A percentile compares a stretch with the other conserved stretches of the same genome.
These are phyloP conservation scores for Neurospora sp. DNA, from an alignment of 495 filamentous ascomycete species.

Conservation along the genomic window DNA sequence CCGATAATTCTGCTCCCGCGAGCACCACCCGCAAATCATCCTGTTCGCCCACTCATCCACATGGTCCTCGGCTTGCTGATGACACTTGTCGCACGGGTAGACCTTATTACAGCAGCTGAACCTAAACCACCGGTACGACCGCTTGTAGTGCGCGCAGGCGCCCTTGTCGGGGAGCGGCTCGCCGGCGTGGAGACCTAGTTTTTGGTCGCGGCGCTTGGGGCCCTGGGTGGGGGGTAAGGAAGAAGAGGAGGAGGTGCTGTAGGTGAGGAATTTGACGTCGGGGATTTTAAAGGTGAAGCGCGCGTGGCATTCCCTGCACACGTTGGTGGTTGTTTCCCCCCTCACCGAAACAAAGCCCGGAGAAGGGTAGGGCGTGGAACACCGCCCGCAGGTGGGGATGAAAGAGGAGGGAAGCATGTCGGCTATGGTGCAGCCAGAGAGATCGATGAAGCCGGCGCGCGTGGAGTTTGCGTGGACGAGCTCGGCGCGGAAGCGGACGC, in stretches of 20 bases:
- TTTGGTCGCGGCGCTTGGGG: constrained; percentile 53
- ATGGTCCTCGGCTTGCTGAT: constrained; percentile 19
- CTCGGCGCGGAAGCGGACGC: constrained; percentile 61
- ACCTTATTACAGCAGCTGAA: constrained; percentile 50
- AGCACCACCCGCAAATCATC: constrained; percentile 83
- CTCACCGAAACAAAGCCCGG: constrained; percentile 61
- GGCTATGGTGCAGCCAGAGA: constrained; percentile 64
- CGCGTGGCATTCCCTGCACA: constrained; percentile 72
- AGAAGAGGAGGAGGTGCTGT: constrained; percentile 39
- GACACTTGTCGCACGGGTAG: constrained; percentile 71
- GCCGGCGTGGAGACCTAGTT: constrained; percentile 67
- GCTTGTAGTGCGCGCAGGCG: constrained; percentile 68
- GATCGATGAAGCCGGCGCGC: constrained; percentile 75
- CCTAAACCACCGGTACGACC: constrained; percentile 79
- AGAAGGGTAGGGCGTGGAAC: constrained; percentile 51
- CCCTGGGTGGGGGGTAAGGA: constrained; percentile 26
- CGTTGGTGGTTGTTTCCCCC: constrained; percentile 65
- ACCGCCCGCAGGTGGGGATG: constrained; percentile 70
- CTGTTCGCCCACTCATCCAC: constrained; percentile 73
- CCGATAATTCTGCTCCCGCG: constrained; percentile 72
- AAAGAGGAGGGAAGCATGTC: constrained; percentile 76
- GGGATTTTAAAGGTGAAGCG: constrained; percentile 79
- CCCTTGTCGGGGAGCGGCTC: constrained; percentile 68
- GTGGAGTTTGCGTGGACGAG: constrained; percentile 67
- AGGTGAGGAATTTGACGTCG: constrained; percentile 68